phyloP scores from a whole-genome alignment of 441 rosid genomes.

The Erodium moschatum region DNA sequence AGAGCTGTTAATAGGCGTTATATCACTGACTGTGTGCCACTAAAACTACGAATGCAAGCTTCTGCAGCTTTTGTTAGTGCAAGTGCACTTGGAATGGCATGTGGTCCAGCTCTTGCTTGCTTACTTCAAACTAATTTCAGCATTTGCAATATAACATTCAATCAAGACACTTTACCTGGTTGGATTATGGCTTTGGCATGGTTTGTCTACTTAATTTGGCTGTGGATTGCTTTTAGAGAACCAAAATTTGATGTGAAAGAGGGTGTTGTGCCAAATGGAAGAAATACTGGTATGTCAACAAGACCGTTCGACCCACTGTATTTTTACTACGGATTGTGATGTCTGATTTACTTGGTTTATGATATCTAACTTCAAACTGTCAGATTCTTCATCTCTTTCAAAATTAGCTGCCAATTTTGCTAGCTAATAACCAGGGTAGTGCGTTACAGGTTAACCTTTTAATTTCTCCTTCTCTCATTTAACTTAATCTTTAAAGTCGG shows the following conservation, averaged over 20 bases:
- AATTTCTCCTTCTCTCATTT: neutral
- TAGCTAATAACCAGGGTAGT: neutral
- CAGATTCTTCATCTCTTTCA: neutral
- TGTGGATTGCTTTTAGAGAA: constrained; percentile 37
- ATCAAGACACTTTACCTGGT: constrained; percentile 41
- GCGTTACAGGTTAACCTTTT: neutral
- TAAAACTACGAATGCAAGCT: constrained; percentile 39
- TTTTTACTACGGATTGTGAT: neutral
- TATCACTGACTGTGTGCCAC: constrained; percentile 47
- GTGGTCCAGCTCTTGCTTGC: constrained; percentile 52
- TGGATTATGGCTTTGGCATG: constrained; percentile 45
- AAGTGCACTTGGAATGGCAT: constrained; percentile 56
- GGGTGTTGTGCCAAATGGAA: constrained; percentile 17
- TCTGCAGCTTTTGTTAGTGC: constrained; percentile 52
- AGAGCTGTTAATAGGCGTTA: constrained; percentile 49
- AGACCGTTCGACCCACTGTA: neutral
- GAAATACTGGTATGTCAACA: constrained; percentile 31
- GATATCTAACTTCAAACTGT: neutral
- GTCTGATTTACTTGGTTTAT: neutral
- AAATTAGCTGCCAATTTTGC: too few relatives aligned
- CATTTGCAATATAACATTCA: constrained; percentile 35
- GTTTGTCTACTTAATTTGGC: constrained; percentile 37
- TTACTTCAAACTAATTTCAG: constrained; percentile 37
- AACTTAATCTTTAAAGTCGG: neutral
- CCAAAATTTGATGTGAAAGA: constrained; percentile 24